phyloP scores from a whole-genome alignment of 192 early-diverging fungal species.

The Entophlyctis helioformis region DNA sequence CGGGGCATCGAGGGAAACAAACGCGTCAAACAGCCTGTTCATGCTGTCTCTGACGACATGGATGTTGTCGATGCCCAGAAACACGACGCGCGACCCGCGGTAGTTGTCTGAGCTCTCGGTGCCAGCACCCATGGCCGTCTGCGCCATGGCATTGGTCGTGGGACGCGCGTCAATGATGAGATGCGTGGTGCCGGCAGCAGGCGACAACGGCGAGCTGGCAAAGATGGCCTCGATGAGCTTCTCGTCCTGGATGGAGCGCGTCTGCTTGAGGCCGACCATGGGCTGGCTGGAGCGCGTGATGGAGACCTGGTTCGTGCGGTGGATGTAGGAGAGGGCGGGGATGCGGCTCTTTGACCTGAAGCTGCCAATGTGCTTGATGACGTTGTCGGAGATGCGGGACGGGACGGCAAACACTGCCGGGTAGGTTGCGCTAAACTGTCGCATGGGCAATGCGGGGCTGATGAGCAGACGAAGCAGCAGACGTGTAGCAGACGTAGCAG shows the following conservation, averaged over 20 bases:
- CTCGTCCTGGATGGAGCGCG: slow-evolving; percentile 93
- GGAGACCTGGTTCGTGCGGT: slow-evolving; percentile 62
- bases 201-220: slow-evolving; percentile 34
- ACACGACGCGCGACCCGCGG: slow-evolving; percentile 69
- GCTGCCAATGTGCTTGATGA: slow-evolving; percentile 73
- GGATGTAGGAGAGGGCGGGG: slow-evolving; percentile 81
- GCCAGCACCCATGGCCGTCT: slow-evolving; percentile 85
- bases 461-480: not conserved
- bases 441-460: not conserved
- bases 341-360: slow-evolving; percentile 85
- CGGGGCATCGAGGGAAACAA: too few species aligned
- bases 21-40: slow-evolving; percentile 43
- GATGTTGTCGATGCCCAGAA: slow-evolving; percentile 94
- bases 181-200: slow-evolving; percentile 31
- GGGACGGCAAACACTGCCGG: slow-evolving; percentile 75
- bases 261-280: slow-evolving; percentile 90
- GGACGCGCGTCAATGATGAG: slow-evolving; percentile 95
- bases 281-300: slow-evolving; percentile 93
- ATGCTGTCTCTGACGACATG: slow-evolving; percentile 93
- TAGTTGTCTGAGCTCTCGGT: slow-evolving; percentile 94
- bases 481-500: not conserved
- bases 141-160: slow-evolving; percentile 84
- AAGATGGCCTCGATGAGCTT: slow-evolving; percentile 91
- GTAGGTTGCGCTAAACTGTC: slow-evolving; percentile 80
- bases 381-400: slow-evolving; percentile 75